Evolutionary conservation across 2,329 filamentous ascomycete species (phyloP).

Genomic region (Pyricularia sp.): DNA sequence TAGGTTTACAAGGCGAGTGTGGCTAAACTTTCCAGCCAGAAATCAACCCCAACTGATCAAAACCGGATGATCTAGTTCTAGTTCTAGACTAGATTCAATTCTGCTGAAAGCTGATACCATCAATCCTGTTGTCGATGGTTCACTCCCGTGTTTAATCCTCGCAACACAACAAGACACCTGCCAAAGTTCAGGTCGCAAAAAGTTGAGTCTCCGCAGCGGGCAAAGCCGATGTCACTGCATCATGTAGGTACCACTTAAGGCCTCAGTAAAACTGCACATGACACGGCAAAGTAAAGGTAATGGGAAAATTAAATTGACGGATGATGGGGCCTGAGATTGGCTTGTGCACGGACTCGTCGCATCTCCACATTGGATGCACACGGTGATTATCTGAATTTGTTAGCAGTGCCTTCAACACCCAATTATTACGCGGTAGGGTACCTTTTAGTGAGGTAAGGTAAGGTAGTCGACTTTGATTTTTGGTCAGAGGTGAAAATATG

Average conservation of each 20-base stretch:
- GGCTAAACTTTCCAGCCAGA: not conserved
- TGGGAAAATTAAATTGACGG: not conserved
- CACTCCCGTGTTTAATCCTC: not conserved
- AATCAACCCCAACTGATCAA: not conserved
- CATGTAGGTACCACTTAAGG: not conserved
- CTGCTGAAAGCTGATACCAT: not conserved
- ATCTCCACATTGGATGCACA: not conserved
- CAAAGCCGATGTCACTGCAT: not conserved
- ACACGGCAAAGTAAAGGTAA: not conserved
- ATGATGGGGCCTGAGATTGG: not conserved
- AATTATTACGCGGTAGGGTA: not conserved
- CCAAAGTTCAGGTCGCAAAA: not conserved
- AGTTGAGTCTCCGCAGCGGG: not conserved
- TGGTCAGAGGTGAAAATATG: not conserved
- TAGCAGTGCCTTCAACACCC: not conserved
- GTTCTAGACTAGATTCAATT: no score
- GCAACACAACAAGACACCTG: not conserved
- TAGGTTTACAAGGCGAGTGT: not conserved
- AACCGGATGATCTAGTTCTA: not conserved
- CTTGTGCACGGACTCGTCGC: not conserved
- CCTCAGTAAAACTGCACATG: not conserved
- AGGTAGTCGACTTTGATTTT: not conserved
- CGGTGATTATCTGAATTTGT: not conserved
- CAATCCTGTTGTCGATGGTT: not conserved
- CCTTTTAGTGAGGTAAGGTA: no score